Evolutionary conservation across 768 basidiomycete genomes (phyloP).

Genomic region (Gloeopeniophorella convolvens): DNA sequence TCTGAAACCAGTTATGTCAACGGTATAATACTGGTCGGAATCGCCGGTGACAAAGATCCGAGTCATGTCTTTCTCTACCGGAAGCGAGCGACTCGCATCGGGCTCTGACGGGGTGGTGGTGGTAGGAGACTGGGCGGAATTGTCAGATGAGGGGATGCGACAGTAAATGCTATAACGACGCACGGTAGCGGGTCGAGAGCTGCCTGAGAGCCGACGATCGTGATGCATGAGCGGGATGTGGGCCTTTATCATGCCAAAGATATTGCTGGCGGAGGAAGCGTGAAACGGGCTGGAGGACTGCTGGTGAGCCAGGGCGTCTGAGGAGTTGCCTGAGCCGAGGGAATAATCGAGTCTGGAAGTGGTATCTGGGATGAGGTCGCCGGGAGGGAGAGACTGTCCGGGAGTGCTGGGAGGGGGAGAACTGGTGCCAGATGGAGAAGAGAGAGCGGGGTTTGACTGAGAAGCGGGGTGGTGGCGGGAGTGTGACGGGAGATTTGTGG

Average conservation of each 20-base stretch:
- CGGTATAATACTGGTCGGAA: slow-evolving; percentile 66
- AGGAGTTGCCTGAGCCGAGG: slow-evolving; percentile 25
- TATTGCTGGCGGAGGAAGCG: slow-evolving; percentile 6
- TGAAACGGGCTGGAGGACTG: slow-evolving; percentile 28
- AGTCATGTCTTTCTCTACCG: slow-evolving; percentile 23
- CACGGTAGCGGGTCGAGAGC: slow-evolving; percentile 30
- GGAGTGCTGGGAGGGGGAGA: slow-evolving; percentile 70
- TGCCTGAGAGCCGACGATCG: slow-evolving; percentile 23
- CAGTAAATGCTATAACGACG: slow-evolving; percentile 14
- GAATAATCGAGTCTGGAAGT: slow-evolving; percentile 30
- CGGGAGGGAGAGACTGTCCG: slow-evolving; percentile 40
- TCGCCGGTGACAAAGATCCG: slow-evolving; percentile 69
- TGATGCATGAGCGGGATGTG: slow-evolving; percentile 21
- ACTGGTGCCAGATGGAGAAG: slow-evolving; percentile 63
- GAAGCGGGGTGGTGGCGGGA: slow-evolving; percentile 27
- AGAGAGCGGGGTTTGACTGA: slow-evolving; percentile 50
- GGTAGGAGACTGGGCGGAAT: slow-evolving; percentile 24
- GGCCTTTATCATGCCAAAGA: slow-evolving; percentile 23
- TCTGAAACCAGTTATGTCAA: slow-evolving; percentile 62
- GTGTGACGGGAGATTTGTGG: slow-evolving; percentile 30
- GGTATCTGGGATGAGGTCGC: slow-evolving; percentile 34
- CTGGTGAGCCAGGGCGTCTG: slow-evolving; percentile 32
- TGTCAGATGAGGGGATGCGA: slow-evolving; percentile 14
- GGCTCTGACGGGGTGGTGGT: slow-evolving; percentile 17
- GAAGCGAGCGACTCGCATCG: slow-evolving; percentile 22